Evolutionary conservation across 108 stramenopile genomes (phyloP), one percentile per base, ranked within the genome.

Genomic region (Nitzschia sp.): DNA sequence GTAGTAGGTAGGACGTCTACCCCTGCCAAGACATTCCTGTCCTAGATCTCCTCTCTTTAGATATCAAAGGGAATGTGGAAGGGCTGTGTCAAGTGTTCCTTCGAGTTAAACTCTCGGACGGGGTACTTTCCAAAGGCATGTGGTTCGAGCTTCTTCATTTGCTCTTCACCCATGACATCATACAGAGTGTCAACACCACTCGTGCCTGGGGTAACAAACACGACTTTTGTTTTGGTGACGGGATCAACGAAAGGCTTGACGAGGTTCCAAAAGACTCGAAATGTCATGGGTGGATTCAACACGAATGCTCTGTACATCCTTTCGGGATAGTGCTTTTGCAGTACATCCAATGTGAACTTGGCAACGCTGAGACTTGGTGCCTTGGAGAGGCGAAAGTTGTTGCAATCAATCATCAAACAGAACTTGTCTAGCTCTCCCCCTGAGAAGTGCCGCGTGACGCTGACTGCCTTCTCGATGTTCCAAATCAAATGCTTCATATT

Each of bases 401-500:
- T 76, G 67, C 90, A 96, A 40, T 95, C 93, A 63, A 97, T 91
- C 21, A 95, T 61, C 7, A 97, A 72, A 63, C 76, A 86, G 22
- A 91, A 79, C 76, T 95, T 95, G 54, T 85, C 88, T 41, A 82
- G 38, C 62, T 69, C 9, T 56, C 48, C 67, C 51, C 26, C 26
- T 37, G 50, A 57, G 26, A 57, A 53, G 39, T 50, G 40, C 6
- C 43, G 58, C 9, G 88, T 87, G 57, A 91, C 91, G 6, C 82
- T 79, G 52, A 93, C 85, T 8, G 90, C 92, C 44, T 93, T 74
- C 70, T 93, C 95, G 25, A 97, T 66, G 54, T 88, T 84, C 62
- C 92, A 96, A 0, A 96, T 94, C 54, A 97, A 72, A 71, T 96
- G 87, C 24, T 80, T 65, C 84, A 97, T 93, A 54, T 96, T 91